Evolutionary conservation across 345 rosid genomes (phyloP).

Genomic region (Acer campestre): DNA sequence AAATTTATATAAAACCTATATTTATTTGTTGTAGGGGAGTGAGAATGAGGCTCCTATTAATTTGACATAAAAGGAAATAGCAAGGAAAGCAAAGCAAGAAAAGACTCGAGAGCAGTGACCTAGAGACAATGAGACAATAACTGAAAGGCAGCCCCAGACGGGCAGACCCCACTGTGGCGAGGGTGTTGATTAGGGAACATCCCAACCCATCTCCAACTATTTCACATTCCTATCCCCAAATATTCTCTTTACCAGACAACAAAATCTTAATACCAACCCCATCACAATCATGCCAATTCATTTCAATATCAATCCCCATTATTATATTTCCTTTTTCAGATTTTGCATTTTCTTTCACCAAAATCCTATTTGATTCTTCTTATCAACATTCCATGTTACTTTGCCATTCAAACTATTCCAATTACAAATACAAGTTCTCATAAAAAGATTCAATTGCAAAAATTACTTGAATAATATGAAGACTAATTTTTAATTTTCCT

Average conservation of each 20-base stretch:
- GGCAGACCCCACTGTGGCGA: conserved; percentile 14
- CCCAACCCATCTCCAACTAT: conserved; percentile 19
- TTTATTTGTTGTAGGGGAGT: no score
- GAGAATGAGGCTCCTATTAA: no score
- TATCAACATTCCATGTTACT: not conserved
- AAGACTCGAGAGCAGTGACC: no score
- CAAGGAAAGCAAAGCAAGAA: not conserved
- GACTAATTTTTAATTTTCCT: no score
- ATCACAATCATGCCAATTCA: conserved; percentile 11
- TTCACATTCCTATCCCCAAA: conserved; percentile 28
- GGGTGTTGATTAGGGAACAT: conserved; percentile 32
- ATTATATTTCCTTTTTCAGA: not conserved
- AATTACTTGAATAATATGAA: no score
- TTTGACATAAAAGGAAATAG: conserved; percentile 27
- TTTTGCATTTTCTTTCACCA: not conserved
- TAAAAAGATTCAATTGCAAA: no score
- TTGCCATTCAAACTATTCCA: not conserved
- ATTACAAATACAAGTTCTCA: no score
- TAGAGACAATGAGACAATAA: conserved; percentile 28
- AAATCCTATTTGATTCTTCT: conserved; percentile 1
- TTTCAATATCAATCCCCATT: not conserved
- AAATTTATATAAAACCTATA: no score
- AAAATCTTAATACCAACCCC: conserved; percentile 28
- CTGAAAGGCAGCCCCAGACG: conserved; percentile 8
- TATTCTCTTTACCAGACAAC: conserved; percentile 37